Evolutionary conservation across 179 eudicot species (phyloP).

Genomic region (Carnegiea gigantea): DNA sequence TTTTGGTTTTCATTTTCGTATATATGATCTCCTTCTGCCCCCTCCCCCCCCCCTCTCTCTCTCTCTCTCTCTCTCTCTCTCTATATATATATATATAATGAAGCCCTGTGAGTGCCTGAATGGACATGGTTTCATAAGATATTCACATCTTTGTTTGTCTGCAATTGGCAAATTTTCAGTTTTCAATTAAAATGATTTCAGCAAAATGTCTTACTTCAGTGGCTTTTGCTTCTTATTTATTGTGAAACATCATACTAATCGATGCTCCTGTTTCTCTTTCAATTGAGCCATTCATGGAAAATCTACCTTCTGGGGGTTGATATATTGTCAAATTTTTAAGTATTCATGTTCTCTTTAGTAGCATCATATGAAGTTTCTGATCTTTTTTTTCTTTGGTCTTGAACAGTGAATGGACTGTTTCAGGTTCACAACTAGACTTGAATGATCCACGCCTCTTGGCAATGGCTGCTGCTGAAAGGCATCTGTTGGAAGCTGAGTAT

Average conservation of each 20-base stretch:
- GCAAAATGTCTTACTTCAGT: background rate
- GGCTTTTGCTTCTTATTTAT: background rate
- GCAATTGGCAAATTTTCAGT: no score
- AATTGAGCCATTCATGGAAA: background rate
- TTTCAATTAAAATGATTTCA: no score
- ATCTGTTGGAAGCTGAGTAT: slow-evolving; percentile 59
- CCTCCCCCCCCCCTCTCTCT: background rate
- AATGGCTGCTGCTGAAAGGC: slow-evolving; percentile 70
- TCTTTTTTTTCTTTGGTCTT: background rate
- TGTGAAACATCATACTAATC: background rate
- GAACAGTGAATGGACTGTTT: slow-evolving; percentile 40
- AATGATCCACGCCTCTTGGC: slow-evolving; percentile 63
- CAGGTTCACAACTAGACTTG: slow-evolving; percentile 50
- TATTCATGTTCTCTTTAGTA: background rate
- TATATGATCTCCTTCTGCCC: background rate
- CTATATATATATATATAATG: no score
- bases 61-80: background rate
- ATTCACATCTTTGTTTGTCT: no score
- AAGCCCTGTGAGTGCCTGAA: no score
- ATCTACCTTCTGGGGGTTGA: background rate
- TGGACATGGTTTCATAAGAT: no score
- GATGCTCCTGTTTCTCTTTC: background rate
- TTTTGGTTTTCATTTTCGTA: no score
- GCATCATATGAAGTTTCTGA: background rate
- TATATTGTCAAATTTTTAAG: background rate